These are phyloP conservation scores for Tetragonia tetragonoides DNA, from an alignment of 148 eudicot species.

Conservation along the genomic window DNA sequence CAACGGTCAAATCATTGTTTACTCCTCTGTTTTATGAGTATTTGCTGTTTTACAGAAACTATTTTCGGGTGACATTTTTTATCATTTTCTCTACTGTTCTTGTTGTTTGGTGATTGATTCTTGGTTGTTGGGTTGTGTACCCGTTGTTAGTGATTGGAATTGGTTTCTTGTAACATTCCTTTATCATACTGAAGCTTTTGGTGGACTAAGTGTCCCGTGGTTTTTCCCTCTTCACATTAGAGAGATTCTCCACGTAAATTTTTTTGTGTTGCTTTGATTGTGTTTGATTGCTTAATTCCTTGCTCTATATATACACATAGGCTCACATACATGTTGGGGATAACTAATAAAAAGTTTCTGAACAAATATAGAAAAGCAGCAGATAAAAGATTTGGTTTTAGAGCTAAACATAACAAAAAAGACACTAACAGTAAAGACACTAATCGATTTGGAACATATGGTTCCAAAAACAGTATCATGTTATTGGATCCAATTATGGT, in stretches of 20 bases:
- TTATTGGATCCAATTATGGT: too few relatives aligned
- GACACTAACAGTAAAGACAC: too few relatives aligned
- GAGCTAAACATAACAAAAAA: too few relatives aligned
- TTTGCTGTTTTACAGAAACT: background rate
- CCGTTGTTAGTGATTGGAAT: background rate
- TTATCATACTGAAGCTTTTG: background rate
- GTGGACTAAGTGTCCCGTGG: background rate
- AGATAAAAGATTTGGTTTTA: too few relatives aligned
- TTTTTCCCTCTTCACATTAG: background rate
- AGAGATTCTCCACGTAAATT: conserved; percentile 2
- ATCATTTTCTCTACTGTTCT: background rate
- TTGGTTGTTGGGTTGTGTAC: background rate
- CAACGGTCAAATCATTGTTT: background rate
- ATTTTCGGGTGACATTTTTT: background rate
- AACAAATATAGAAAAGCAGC: too few relatives aligned
- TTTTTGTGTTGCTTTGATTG: background rate
- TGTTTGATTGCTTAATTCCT: background rate
- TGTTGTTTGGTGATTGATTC: background rate
- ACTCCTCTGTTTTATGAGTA: background rate
- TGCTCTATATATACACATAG: too few relatives aligned
- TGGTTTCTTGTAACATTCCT: background rate
- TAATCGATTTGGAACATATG: too few relatives aligned
- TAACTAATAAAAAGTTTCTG: too few relatives aligned
- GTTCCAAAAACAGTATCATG: too few relatives aligned
- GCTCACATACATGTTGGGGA: too few relatives aligned